These are phyloP conservation scores for Arabis alpina DNA, from an alignment of 345 rosid species.

Conservation along the genomic window DNA sequence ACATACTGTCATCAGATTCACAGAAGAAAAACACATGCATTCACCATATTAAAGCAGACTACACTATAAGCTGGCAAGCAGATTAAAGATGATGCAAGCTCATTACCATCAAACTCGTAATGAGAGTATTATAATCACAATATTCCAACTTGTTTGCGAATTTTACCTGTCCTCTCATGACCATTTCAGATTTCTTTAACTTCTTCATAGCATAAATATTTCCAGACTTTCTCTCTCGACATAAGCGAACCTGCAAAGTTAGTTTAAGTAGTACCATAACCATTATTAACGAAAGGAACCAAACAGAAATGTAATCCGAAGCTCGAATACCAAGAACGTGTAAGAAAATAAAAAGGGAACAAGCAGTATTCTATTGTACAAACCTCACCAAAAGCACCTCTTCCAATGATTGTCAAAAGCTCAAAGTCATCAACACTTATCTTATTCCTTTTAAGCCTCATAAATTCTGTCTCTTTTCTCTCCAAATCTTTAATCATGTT, in stretches of 20 bases:
- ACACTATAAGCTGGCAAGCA: constrained; percentile 23
- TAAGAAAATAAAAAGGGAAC: not conserved
- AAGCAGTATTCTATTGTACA: constrained; percentile 35
- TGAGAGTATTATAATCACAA: not conserved
- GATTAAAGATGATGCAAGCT: not conserved
- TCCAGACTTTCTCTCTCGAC: constrained; percentile 95
- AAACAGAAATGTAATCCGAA: not conserved
- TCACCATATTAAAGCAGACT: constrained; percentile 15
- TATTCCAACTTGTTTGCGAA: constrained; percentile 22
- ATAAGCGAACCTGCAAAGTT: constrained; percentile 72
- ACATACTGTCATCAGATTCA: not conserved
- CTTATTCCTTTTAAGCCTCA: constrained; percentile 93
- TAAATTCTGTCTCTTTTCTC: constrained; percentile 92
- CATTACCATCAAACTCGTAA: constrained; percentile 6
- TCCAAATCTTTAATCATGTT: constrained; percentile 90
- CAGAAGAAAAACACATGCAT: constrained; percentile 5
- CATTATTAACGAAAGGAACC: not conserved
- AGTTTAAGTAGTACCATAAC: constrained; percentile 10
- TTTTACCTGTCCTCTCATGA: constrained; percentile 91
- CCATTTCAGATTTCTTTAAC: constrained; percentile 98
- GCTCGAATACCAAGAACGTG: constrained; percentile 2
- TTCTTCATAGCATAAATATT: constrained; percentile 98
- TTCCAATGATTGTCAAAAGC: constrained; percentile 80
- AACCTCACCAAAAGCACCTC: constrained; percentile 97
- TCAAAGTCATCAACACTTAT: constrained; percentile 93